These are phyloP conservation scores for Podospora tetraspora DNA, from an alignment of 495 filamentous ascomycete genomes.

Conservation along the genomic window DNA sequence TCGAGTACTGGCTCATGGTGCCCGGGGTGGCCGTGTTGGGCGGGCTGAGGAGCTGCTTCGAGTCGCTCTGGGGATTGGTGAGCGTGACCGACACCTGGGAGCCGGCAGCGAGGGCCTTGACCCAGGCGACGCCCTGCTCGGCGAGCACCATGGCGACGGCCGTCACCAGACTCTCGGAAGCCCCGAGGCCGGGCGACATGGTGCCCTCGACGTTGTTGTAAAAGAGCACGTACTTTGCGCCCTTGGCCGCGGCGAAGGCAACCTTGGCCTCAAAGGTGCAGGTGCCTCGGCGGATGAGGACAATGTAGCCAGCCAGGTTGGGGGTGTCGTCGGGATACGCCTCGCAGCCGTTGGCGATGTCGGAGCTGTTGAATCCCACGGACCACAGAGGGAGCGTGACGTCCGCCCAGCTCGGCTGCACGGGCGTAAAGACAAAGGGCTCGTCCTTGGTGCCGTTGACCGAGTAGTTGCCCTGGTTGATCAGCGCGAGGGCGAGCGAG, in stretches of 20 bases:
- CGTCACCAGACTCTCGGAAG: constrained; percentile 24
- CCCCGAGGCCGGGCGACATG: constrained; percentile 20
- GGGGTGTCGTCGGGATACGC: constrained; percentile 43
- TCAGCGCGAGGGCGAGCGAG: constrained; percentile 35
- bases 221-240: constrained; percentile 52
- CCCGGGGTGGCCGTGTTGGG: constrained; percentile 39
- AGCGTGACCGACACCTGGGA: constrained; percentile 40
- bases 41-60: constrained; percentile 30
- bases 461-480: constrained; percentile 33
- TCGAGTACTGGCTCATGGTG: constrained; percentile 46
- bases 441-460: constrained; percentile 23
- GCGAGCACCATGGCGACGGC: constrained; percentile 43
- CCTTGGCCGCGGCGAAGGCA: constrained; percentile 44
- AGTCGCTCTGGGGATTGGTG: constrained; percentile 36
- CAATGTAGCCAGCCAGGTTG: constrained; percentile 47
- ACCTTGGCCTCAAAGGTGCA: constrained; percentile 48
- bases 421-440: constrained; percentile 36
- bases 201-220: constrained; percentile 46
- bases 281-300: constrained; percentile 50
- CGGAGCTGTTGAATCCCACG: constrained; percentile 44
- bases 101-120: constrained; percentile 33
- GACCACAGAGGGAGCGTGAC: constrained; percentile 48
- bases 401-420: constrained; percentile 27
- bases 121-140: constrained; percentile 41
- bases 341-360: constrained; percentile 42